Conservation (phyloP, 345 rosid genomes). For the Acer saccharum region DNA sequence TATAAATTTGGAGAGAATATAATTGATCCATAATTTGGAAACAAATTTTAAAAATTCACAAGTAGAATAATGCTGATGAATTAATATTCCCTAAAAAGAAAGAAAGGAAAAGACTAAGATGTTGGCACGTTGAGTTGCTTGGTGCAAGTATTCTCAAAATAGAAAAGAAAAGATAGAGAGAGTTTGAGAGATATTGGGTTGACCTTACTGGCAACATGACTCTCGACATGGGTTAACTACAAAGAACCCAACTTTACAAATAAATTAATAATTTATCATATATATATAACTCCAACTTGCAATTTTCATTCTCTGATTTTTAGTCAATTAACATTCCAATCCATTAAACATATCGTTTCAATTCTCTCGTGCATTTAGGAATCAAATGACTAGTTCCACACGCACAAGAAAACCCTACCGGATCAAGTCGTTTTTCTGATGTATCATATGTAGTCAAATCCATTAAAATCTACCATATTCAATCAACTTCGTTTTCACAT, state of each 20-base stretch:
- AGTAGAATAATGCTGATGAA: no score
- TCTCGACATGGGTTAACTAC: neutral
- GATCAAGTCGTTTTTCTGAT: neutral
- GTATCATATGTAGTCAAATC: no score
- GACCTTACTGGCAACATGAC: neutral
- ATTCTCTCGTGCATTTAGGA: neutral
- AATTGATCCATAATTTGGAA: neutral
- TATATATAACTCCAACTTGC: neutral
- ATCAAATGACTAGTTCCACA: neutral
- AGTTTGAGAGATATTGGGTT: neutral
- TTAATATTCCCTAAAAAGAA: no score
- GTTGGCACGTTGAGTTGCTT: conserved; percentile 7
- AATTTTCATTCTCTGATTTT: neutral
- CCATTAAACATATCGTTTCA: neutral
- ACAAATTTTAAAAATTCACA: no score
- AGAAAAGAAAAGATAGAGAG: neutral
- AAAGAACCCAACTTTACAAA: neutral
- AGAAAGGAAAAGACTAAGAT: neutral
- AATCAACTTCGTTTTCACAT: neutral
- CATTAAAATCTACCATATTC: neutral
- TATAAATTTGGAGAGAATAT: no score
- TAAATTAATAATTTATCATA: neutral
- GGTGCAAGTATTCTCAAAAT: neutral
- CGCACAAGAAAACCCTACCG: neutral
- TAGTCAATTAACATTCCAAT: neutral